Conservation (phyloP, 306 rosid genomes). For the Glycine latifolia region DNA sequence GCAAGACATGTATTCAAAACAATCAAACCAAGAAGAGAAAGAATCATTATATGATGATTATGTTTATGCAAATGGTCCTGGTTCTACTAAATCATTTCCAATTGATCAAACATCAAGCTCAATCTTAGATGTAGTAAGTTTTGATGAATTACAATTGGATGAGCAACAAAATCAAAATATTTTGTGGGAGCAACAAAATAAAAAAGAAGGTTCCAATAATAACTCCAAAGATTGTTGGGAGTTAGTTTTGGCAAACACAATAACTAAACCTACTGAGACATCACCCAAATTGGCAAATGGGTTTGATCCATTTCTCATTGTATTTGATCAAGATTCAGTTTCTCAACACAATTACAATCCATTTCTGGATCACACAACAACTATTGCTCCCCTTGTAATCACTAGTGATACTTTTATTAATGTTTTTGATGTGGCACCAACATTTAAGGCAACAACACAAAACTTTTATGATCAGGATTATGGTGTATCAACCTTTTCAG, state of each 20-base stretch:
- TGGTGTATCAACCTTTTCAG: slow-evolving; percentile 24
- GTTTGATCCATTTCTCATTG: slow-evolving; percentile 33
- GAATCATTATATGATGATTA: slow-evolving; percentile 48
- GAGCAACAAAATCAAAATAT: slow-evolving; percentile 4
- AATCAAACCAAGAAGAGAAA: slow-evolving; percentile 45
- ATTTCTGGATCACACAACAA: slow-evolving; percentile 60
- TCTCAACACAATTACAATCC: slow-evolving; percentile 67
- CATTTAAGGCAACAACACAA: slow-evolving; percentile 37
- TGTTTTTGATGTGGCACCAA: slow-evolving; percentile 33
- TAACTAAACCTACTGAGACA: slow-evolving; percentile 24
- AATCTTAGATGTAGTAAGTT: slow-evolving; percentile 31
- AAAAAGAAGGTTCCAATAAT: background rate
- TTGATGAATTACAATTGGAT: slow-evolving; percentile 41
- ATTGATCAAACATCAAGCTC: slow-evolving; percentile 30
- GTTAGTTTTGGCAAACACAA: slow-evolving; percentile 57
- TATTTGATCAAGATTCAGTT: slow-evolving; percentile 43
- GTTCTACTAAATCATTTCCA: slow-evolving; percentile 37
- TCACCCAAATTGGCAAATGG: slow-evolving; percentile 36
- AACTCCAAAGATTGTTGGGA: slow-evolving; percentile 61
- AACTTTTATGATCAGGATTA: slow-evolving; percentile 24
- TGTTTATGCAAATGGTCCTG: background rate
- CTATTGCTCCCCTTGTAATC: slow-evolving; percentile 5
- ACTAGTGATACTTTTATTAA: background rate
- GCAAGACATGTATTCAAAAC: slow-evolving; percentile 43
- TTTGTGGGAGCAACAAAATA: slow-evolving; percentile 3